phyloP scores from a whole-genome alignment of 2,329 filamentous ascomycete genomes.

The Pseudofabraea citricarpa region DNA sequence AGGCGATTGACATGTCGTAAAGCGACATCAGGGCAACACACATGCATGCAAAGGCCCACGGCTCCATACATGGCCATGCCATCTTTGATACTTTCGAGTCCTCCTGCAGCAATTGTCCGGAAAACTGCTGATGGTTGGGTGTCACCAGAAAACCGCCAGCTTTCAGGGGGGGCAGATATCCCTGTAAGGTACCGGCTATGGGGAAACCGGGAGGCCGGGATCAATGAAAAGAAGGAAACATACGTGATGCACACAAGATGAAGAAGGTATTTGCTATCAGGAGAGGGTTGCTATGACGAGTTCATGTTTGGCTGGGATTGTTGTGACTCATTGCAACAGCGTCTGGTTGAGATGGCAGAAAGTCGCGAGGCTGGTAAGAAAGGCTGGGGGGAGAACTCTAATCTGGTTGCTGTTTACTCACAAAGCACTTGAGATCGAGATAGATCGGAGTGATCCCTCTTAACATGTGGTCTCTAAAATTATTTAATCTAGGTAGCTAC shows the following conservation, averaged over 20 bases:
- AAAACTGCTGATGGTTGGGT: background rate
- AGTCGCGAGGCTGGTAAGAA: background rate
- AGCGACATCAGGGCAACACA: background rate
- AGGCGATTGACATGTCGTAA: background rate
- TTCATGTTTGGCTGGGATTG: no score
- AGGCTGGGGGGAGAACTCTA: background rate
- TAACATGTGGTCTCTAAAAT: no score
- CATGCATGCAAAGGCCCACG: no score
- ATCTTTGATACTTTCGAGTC: background rate
- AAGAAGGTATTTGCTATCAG: background rate
- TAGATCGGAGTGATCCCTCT: no score
- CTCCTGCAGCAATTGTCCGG: background rate
- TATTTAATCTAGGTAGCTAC: no score
- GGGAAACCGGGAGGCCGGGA: conserved; percentile 1
- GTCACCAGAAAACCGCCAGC: no score
- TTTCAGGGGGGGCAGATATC: background rate
- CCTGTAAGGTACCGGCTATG: background rate
- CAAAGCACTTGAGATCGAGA: no score
- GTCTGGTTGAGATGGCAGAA: background rate
- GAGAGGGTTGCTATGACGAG: background rate
- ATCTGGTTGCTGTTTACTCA: background rate
- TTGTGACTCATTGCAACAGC: background rate
- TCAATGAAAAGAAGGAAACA: background rate
- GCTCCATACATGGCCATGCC: background rate
- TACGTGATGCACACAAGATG: background rate